Evolutionary conservation across 2,329 filamentous ascomycete genomes (phyloP), one percentile per base, ranked within the genome.

Genomic region (Xylogone sp.): DNA sequence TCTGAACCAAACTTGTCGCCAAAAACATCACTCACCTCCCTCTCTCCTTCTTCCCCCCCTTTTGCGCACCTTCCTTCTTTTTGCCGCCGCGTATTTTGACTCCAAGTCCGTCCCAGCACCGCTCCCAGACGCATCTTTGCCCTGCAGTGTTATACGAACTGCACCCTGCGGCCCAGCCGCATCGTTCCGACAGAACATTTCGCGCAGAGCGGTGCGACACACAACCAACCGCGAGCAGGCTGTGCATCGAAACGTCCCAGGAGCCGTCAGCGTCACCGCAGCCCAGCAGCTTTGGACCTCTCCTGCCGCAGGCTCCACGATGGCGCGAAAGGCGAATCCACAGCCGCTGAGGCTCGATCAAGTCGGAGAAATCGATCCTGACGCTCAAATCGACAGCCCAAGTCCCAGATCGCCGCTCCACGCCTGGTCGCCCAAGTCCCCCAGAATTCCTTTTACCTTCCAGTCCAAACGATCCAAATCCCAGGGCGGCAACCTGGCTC

Each of bases 311-410:
- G 56, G 57, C 55, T 42, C 31, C 46, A 55, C 34, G 34, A 65
- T 65, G 62, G 59, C 57, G 20, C 58, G 62, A 52, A 66, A 65
- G 57, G 53, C 59, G 24, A 53, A 49, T 29, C 63, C 61, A 49
- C 59, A 64, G 56, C 61, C 64, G 56, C 61, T 66, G 59, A 64
- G 57, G 54, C 62, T 66, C 29, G 52, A 51, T 20, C 53, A 58
- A 27, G 47, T 49, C 47, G 50, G 39, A 20, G 43, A 29, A 13
- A 48, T 50, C 21, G n/a, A 49, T 34, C 43, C 50, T 34, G 51
- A 52, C 39, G 49, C 61, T 27, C 49, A 53, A 49, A 53, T 59
- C 42, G 54, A 54, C 43, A 42, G 51, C 43, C 49, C 52, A 34
- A 59, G 44, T 46, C 55, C 58, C n/a, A 55, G 46, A 45, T 59